Percentiles rank a stretch among this genome's conserved stretches.
These are phyloP conservation scores for Podila horticola DNA, from an alignment of 192 early-diverging fungal genomes.

Conservation along the genomic window DNA sequence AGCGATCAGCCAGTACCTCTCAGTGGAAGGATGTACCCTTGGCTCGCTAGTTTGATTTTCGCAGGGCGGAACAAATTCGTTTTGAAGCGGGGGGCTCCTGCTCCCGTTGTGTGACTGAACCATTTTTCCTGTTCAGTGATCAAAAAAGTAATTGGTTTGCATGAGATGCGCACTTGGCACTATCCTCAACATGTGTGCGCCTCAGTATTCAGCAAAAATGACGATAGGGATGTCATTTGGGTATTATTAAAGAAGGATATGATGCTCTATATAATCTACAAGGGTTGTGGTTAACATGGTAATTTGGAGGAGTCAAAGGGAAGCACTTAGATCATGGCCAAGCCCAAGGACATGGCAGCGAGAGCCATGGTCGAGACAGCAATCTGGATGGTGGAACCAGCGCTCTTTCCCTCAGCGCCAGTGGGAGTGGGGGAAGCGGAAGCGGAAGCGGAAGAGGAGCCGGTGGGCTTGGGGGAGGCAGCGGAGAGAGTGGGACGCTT, in stretches of 20 bases:
- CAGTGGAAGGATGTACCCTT: no score
- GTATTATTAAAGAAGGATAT: slow-evolving; percentile 57
- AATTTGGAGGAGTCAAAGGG: no score
- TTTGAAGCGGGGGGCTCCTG: no score
- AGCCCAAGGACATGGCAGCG: slow-evolving; percentile 28
- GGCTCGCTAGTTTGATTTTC: no score
- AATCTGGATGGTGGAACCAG: slow-evolving; percentile 23
- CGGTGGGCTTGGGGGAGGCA: not conserved
- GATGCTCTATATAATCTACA: slow-evolving; percentile 79
- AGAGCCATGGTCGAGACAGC: slow-evolving; percentile 19
- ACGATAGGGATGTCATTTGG: slow-evolving; percentile 59
- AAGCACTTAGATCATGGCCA: slow-evolving; percentile 29
- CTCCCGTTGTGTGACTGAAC: no score
- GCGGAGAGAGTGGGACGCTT: slow-evolving; percentile 2
- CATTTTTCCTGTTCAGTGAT: no score
- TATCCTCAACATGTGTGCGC: no score
- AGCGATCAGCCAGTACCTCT: no score
- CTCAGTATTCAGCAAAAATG: slow-evolving; percentile 24
- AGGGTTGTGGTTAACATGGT: slow-evolving; percentile 67
- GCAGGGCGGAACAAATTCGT: no score
- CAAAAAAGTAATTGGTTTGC: no score
- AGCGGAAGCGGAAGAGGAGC: not conserved
- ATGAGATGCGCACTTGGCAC: no score
- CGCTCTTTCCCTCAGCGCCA: not conserved
- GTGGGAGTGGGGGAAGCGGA: not conserved